Conservation (phyloP, 441 rosid genomes). For the Pelargonium fulgidum region DNA sequence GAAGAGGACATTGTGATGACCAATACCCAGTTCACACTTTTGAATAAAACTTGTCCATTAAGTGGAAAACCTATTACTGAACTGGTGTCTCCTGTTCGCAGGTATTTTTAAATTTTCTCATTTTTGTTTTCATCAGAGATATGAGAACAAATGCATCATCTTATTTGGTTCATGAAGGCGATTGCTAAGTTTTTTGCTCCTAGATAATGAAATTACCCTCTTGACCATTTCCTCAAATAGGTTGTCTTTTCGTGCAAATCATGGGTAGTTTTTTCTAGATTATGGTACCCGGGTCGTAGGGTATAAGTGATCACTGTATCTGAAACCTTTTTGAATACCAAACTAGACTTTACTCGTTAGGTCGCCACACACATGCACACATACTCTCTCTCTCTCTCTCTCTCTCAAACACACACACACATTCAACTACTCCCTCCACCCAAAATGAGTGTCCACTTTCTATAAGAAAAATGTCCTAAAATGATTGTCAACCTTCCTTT, state of each 20-base stretch:
- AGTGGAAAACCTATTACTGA: slow-evolving; percentile 73
- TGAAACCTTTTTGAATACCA: neutral
- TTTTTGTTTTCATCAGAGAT: neutral
- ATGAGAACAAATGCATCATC: neutral
- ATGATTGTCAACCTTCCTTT: too few relatives aligned
- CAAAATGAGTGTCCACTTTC: neutral
- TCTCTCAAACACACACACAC: too few relatives aligned
- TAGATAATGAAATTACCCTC: too few relatives aligned
- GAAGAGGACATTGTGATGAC: slow-evolving; percentile 88
- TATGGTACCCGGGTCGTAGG: too few relatives aligned
- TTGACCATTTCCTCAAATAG: too few relatives aligned
- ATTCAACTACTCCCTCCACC: too few relatives aligned
- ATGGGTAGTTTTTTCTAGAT: too few relatives aligned
- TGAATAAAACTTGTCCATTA: slow-evolving; percentile 68
- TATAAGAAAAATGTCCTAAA: too few relatives aligned
- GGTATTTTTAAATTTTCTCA: slow-evolving; percentile 35
- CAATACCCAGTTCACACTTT: slow-evolving; percentile 65
- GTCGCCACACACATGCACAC: neutral
- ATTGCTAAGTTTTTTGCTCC: neutral
- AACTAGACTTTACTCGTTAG: neutral
- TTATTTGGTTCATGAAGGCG: neutral
- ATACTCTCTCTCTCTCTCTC: too few relatives aligned
- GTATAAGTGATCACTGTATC: neutral
- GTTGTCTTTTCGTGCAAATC: too few relatives aligned
- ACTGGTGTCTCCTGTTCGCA: slow-evolving; percentile 75